Evolutionary conservation across 768 basidiomycete genomes (phyloP).

Genomic region (Tulasnella sp.): DNA sequence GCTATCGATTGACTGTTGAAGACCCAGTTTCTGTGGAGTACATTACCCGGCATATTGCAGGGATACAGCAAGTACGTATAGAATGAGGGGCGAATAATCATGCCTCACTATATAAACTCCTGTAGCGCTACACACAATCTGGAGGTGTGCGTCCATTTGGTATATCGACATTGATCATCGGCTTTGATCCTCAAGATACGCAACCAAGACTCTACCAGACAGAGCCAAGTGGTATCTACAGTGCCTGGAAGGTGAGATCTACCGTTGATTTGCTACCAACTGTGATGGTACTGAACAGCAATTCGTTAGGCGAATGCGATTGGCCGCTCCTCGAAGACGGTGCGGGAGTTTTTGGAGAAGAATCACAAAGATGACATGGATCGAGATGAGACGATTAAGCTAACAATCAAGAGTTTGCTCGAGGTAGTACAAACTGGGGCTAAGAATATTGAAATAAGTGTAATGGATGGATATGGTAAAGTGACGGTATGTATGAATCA

Average conservation of each 20-base stretch:
- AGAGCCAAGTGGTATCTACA: slow-evolving; percentile 95
- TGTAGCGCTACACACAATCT: slow-evolving; percentile 90
- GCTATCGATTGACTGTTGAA: slow-evolving; percentile 91
- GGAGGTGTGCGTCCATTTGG: slow-evolving; percentile 98
- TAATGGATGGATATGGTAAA: slow-evolving; percentile 92
- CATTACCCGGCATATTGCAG: slow-evolving; percentile 93
- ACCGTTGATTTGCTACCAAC: not conserved
- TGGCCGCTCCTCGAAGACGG: slow-evolving; percentile 94
- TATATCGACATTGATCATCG: slow-evolving; percentile 90
- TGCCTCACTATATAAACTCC: not conserved
- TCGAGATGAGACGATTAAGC: slow-evolving; percentile 81
- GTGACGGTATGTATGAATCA: slow-evolving; percentile 51
- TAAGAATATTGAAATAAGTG: slow-evolving; percentile 97
- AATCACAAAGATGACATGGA: slow-evolving; percentile 86
- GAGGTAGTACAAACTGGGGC: slow-evolving; percentile 99
- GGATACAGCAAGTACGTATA: slow-evolving; percentile 85
- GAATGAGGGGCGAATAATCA: too few relatives aligned
- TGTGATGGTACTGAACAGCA: too few relatives aligned
- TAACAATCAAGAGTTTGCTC: slow-evolving; percentile 87
- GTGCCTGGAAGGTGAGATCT: slow-evolving; percentile 80
- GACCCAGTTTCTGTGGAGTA: slow-evolving; percentile 98
- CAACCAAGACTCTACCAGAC: slow-evolving; percentile 88
- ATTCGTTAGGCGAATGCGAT: slow-evolving; percentile 78
- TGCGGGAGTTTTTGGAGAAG: slow-evolving; percentile 96
- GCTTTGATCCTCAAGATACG: slow-evolving; percentile 88